These are phyloP conservation scores for Cephalotrichum gorgonifer DNA, from an alignment of 2,329 filamentous ascomycete genomes.

Conservation along the genomic window DNA sequence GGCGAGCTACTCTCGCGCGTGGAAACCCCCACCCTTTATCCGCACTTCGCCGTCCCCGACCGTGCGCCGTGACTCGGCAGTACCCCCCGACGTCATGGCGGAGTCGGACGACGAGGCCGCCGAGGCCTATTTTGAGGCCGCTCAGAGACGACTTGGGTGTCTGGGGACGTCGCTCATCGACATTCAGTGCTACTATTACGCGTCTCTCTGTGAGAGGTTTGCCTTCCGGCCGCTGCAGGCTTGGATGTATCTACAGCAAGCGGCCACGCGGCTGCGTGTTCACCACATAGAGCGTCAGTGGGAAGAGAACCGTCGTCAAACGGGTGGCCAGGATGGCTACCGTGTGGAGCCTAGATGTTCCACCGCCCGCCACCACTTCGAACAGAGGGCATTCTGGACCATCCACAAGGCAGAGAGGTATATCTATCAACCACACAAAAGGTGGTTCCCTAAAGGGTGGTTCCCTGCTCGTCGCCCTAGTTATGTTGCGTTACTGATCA, in stretches of 20 bases:
- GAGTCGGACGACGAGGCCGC: slow-evolving; percentile 6
- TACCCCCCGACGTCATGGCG: not conserved
- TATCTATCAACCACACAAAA: not conserved
- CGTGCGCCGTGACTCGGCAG: not conserved
- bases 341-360: not conserved
- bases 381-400: slow-evolving; percentile 14
- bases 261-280: slow-evolving; percentile 6
- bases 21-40: not conserved
- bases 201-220: slow-evolving; percentile 13
- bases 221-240: slow-evolving; percentile 11
- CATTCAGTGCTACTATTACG: slow-evolving; percentile 15
- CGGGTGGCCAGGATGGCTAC: not conserved
- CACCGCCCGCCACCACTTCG: slow-evolving; percentile 7
- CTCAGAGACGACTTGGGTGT: slow-evolving; percentile 12
- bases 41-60: not conserved
- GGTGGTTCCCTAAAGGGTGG: no score
- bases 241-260: slow-evolving; percentile 14
- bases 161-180: slow-evolving; percentile 12
- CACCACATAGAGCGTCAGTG: slow-evolving; percentile 2
- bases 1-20: slow-evolving; percentile 3
- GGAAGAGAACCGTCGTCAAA: not conserved
- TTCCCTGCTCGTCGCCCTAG: no score
- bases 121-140: slow-evolving; percentile 13
- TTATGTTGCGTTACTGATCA: not conserved
- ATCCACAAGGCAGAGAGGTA: slow-evolving; percentile 13